Evolutionary conservation across 2,329 filamentous ascomycete genomes (phyloP), one percentile per base, ranked within the genome.

Genomic region (Phaeoacremonium minimum): DNA sequence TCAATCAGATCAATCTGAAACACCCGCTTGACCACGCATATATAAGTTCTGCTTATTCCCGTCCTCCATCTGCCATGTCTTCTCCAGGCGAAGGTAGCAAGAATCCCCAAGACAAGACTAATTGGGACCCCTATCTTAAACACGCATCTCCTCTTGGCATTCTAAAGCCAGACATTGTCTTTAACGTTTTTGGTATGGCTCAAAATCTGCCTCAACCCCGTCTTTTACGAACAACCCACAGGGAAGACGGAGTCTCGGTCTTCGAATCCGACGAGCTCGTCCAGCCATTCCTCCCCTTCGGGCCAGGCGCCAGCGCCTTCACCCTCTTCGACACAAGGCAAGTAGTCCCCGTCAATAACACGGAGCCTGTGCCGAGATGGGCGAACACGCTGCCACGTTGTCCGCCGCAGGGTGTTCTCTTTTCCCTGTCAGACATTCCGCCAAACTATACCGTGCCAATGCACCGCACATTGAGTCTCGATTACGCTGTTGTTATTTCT

Each of bases 381-480:
- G 29, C 34, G 11, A 41, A 46, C 11, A 44, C 44, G 7, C 41
- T 63, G 4, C 60, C 63, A 0, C 54, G 60, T 15, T 61, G 57
- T n/a, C 49, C 59, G 5, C 56, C 56, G 1, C 22, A 38, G 4
- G 66, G 64, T 7, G 45, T 57, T n/a, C 40, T 56, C 14, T 64
- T 65, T 43, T 49, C 53, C 37, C 40, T 62, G 22, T 47, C 48
- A 2, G 48, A 63, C 44, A 49, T 61, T 32, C 48, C 51, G 14
- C 55, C 57, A 4, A 46, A 43, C 0, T 46, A 36, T 12, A 46
- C 39, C 32, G 52, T 49, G 7, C 64, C 63, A 2, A 62, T 67
- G 57, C 66, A 68, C 41, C 61, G 64, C 11, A 68, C 64, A 2
- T 33, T 53, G 20, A 66, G 53, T 32, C 42, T 65, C 7, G 64